A percentile compares a stretch with the other conserved stretches of the same genome.
These are phyloP conservation scores for Moesziomyces parantarcticus DNA, from an alignment of 1,284 basidiomycete species.

Conservation along the genomic window DNA sequence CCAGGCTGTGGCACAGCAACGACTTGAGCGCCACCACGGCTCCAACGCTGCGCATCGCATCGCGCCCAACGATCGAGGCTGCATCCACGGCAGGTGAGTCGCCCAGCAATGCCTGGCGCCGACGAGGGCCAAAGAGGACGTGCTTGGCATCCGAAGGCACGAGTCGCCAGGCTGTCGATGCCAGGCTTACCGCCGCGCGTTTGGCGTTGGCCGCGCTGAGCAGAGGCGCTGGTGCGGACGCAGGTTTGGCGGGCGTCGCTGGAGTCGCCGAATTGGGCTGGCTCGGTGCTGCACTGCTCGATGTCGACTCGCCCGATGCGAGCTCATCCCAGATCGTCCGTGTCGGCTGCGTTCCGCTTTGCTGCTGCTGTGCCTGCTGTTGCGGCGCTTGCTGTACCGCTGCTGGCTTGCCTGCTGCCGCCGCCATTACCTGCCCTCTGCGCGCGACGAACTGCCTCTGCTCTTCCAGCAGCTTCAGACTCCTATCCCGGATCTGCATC, in stretches of 20 bases:
- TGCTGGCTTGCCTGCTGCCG: slow-evolving; percentile 4
- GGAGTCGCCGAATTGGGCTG: too few species aligned
- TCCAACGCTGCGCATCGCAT: slow-evolving; percentile 19
- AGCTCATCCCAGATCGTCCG: slow-evolving; percentile 40
- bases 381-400: neutral
- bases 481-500: slow-evolving; percentile 37
- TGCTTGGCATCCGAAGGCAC: slow-evolving; percentile 53
- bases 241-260: too few species aligned
- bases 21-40: slow-evolving; percentile 30
- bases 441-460: slow-evolving; percentile 29
- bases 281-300: slow-evolving; percentile 8
- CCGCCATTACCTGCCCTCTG: slow-evolving; percentile 6
- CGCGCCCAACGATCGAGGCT: slow-evolving; percentile 13
- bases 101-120: slow-evolving; percentile 18
- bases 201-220: slow-evolving; percentile 10
- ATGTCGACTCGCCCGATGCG: slow-evolving; percentile 22
- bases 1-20: slow-evolving; percentile 48
- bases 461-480: slow-evolving; percentile 31
- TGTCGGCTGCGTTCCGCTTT: slow-evolving; percentile 11
- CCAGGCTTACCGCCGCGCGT: neutral
- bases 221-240: slow-evolving; percentile 3
- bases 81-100: slow-evolving; percentile 20
- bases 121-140: slow-evolving; percentile 45
- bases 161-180: slow-evolving; percentile 13
- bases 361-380: slow-evolving; percentile 18